A percentile compares a stretch with the other conserved stretches of the same genome.
Conservation (phyloP, 352 stramenopile genomes). For the Pythium myriotylum region DNA sequence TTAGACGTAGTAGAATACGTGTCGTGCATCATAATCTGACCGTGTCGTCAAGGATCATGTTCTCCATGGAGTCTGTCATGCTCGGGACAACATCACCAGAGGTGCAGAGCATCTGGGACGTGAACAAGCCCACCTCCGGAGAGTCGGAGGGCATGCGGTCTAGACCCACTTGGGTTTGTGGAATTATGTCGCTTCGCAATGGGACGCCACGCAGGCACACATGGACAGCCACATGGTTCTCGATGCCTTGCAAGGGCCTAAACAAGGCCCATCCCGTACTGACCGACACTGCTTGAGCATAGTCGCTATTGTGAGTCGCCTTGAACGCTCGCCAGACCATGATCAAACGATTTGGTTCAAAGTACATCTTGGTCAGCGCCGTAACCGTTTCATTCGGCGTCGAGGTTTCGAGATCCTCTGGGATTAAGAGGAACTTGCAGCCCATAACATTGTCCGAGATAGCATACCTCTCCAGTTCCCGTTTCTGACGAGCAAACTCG, state of each 20-base stretch:
- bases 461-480: neutral
- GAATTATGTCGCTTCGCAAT: neutral
- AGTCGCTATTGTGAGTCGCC: neutral
- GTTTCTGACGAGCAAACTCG: neutral
- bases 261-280: neutral
- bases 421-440: neutral
- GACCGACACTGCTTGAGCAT: neutral
- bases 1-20: no score
- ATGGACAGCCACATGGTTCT: neutral
- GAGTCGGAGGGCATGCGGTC: neutral
- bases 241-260: neutral
- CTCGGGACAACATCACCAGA: neutral
- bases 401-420: no score
- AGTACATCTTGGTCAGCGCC: no score
- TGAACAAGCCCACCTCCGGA: neutral
- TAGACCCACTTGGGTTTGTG: neutral
- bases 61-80: neutral
- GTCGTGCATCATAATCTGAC: no score
- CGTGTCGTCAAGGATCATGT: neutral
- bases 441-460: neutral
- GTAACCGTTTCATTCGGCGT: neutral
- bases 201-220: constrained; percentile 1
- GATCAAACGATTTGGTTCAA: neutral
- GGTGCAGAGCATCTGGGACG: neutral
- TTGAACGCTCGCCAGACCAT: neutral